phyloP scores from a whole-genome alignment of 495 filamentous ascomycete genomes.

The Glonium stellatum region DNA sequence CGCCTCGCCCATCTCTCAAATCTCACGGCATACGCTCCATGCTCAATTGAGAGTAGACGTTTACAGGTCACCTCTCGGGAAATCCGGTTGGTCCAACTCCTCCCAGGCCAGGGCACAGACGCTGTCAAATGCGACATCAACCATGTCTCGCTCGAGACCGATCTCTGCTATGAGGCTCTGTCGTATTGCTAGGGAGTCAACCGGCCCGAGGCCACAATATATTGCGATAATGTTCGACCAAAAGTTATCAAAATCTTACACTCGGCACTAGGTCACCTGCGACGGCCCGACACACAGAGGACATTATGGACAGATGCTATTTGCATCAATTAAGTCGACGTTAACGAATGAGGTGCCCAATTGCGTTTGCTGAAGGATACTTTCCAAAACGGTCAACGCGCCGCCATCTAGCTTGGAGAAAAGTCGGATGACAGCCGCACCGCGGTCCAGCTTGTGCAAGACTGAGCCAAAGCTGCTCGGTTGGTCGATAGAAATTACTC shows the following conservation, averaged over 20 bases:
- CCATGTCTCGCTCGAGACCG: background rate
- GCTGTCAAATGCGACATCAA: constrained; percentile 6
- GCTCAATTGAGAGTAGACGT: no score
- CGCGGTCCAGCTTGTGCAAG: background rate
- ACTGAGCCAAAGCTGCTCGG: background rate
- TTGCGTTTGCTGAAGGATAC: constrained; percentile 12
- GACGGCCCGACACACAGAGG: background rate
- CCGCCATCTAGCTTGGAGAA: constrained; percentile 10
- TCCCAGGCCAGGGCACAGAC: constrained; percentile 1
- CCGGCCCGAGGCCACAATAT: constrained; percentile 2
- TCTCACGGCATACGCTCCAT: no score
- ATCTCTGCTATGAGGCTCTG: constrained; percentile 4
- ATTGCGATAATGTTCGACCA: background rate
- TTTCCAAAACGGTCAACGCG: background rate
- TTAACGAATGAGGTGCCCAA: constrained; percentile 6
- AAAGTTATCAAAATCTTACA: constrained; percentile 4
- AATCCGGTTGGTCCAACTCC: constrained; percentile 13
- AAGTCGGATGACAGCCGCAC: constrained; percentile 5
- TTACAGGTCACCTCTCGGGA: no score
- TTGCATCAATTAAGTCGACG: constrained; percentile 17
- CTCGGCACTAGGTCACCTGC: constrained; percentile 2
- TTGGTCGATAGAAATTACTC: background rate
- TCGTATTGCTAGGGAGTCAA: constrained; percentile 15
- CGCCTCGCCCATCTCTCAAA: no score
- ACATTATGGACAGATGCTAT: constrained; percentile 12